Evolutionary conservation across 1,139 yeast genomes (phyloP).

Genomic region (Protomyces macrosporus): DNA sequence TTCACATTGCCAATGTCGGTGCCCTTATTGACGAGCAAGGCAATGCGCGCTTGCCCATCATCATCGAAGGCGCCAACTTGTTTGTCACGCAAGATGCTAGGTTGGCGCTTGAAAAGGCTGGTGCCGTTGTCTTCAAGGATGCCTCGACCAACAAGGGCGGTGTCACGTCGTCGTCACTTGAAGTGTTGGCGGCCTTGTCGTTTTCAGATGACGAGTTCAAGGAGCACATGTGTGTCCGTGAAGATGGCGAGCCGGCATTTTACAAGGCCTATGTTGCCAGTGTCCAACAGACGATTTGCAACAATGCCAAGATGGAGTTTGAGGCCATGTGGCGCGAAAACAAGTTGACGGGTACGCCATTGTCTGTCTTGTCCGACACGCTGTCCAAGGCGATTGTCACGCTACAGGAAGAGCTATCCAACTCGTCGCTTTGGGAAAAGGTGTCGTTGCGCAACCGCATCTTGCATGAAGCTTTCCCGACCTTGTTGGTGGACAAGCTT

Average conservation of each 20-base stretch:
- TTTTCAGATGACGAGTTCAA: constrained; percentile 80
- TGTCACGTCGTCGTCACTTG: constrained; percentile 93
- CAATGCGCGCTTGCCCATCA: constrained; percentile 70
- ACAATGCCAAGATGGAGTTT: constrained; percentile 80
- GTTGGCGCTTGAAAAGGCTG: constrained; percentile 76
- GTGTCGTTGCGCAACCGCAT: constrained; percentile 69
- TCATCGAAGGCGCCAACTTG: constrained; percentile 96
- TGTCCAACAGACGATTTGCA: constrained; percentile 69
- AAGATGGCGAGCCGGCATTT: constrained; percentile 54
- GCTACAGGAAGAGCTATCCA: constrained; percentile 80
- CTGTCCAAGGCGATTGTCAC: constrained; percentile 82
- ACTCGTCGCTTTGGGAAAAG: constrained; percentile 84
- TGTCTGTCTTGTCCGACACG: constrained; percentile 76
- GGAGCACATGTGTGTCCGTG: constrained; percentile 65
- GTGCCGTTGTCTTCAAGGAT: constrained; percentile 82
- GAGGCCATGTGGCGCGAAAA: constrained; percentile 80
- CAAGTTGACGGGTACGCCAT: constrained; percentile 59
- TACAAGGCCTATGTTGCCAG: constrained; percentile 76
- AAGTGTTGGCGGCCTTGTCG: constrained; percentile 89
- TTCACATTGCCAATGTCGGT: constrained; percentile 78
- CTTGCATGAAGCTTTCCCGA: constrained; percentile 71
- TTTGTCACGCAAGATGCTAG: constrained; percentile 94
- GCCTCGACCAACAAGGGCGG: constrained; percentile 98
- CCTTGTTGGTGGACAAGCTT: constrained; percentile 59
- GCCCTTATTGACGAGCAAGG: constrained; percentile 74